Evolutionary conservation across 768 basidiomycete genomes (phyloP).

Genomic region (Pulveroboletus frians): DNA sequence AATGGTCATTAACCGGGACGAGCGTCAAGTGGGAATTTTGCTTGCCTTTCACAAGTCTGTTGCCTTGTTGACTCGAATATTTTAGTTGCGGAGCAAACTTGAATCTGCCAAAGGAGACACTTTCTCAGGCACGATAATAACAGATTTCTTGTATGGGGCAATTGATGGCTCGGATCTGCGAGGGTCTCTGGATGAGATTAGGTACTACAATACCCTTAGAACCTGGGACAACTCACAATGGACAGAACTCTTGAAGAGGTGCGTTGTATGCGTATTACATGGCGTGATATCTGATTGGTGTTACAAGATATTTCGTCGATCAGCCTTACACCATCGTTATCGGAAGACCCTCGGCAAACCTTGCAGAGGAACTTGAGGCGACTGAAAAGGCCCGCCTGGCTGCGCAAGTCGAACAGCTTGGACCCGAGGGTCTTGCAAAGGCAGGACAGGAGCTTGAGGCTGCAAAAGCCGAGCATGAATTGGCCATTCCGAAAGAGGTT

Average conservation of each 20-base stretch:
- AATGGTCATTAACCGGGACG: conserved; percentile 81
- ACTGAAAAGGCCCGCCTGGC: conserved; percentile 76
- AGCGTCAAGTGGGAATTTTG: conserved; percentile 60
- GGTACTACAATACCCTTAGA: conserved; percentile 60
- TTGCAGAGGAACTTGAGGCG: conserved; percentile 75
- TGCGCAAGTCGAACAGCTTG: conserved; percentile 63
- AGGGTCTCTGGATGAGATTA: conserved; percentile 71
- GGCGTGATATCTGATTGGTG: conserved; percentile 6
- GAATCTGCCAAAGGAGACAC: conserved; percentile 81
- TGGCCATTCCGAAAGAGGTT: conserved; percentile 74
- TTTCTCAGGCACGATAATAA: conserved; percentile 69
- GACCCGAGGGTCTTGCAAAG: conserved; percentile 72
- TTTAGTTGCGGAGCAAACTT: conserved; percentile 72
- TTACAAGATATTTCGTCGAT: conserved; percentile 70
- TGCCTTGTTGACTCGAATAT: conserved; percentile 2
- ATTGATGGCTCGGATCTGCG: conserved; percentile 76
- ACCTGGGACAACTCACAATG: conserved; percentile 74
- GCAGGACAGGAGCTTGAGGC: conserved; percentile 64
- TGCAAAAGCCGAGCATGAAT: conserved; percentile 84
- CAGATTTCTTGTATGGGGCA: conserved; percentile 82
- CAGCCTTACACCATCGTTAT: conserved; percentile 68
- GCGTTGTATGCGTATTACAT: conserved; percentile 19
- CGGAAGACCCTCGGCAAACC: conserved; percentile 82
- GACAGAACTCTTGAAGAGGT: conserved; percentile 73
- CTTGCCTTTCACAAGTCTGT: neutral